Evolutionary conservation across 192 early-diverging fungal genomes (phyloP).

Genomic region (Gorgonomyces haynaldii): DNA sequence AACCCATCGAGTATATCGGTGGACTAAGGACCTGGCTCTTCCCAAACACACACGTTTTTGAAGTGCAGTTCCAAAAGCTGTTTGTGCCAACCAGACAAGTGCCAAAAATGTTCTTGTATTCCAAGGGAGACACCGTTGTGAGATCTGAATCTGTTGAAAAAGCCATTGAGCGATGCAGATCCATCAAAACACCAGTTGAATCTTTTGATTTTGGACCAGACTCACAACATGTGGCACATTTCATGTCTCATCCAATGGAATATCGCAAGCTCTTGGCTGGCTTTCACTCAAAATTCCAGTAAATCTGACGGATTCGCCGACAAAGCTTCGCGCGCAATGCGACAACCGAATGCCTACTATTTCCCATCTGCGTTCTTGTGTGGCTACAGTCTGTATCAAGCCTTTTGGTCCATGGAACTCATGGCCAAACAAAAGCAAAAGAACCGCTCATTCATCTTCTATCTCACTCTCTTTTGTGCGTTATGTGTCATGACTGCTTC

Average conservation of each 20-base stretch:
- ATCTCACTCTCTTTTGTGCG: too few species aligned
- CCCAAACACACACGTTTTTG: background rate
- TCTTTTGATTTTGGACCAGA: constrained; percentile 8
- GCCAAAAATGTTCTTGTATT: constrained; percentile 9
- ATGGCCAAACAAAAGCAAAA: too few species aligned
- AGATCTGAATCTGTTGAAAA: background rate
- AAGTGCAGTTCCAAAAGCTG: background rate
- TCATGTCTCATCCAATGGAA: background rate
- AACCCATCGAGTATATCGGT: background rate
- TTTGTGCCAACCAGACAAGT: background rate
- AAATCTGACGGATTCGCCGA: too few species aligned
- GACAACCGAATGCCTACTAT: too few species aligned
- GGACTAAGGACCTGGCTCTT: background rate
- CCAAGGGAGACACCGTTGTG: constrained; percentile 1
- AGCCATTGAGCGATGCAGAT: background rate
- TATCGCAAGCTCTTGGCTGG: background rate
- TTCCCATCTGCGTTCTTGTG: too few species aligned
- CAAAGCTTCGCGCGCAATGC: too few species aligned
- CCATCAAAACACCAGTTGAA: background rate
- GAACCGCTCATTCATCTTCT: too few species aligned
- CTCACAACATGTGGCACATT: constrained; percentile 5
- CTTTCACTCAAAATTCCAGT: too few species aligned
- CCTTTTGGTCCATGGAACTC: too few species aligned
- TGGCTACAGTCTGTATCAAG: too few species aligned
- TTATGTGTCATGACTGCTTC: too few species aligned